Evolutionary conservation across 805 yeast species (phyloP), one percentile per base, ranked within the genome.

Genomic region (Starmerella roubikii): DNA sequence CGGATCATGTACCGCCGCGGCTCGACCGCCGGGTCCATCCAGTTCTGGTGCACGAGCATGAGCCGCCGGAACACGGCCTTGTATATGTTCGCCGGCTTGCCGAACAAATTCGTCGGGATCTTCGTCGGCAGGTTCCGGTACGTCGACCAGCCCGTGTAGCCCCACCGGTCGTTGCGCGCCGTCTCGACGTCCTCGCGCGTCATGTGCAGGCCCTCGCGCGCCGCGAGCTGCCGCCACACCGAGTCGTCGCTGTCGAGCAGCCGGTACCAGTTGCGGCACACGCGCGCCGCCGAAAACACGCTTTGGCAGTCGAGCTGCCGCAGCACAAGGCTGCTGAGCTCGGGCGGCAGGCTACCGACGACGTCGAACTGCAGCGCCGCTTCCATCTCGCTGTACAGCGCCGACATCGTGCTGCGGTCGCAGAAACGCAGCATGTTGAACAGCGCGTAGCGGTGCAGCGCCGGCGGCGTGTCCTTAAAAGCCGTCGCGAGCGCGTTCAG

Each of bases 21-120:
- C 36, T 61, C 65, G 53, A 71, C 79, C 17, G 59, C 59, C 1
- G 86, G 79, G 50, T 77, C 68, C 71, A 74, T 78, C 97, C 98
- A 91, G 55, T 91, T 73, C 39, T 65, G 62, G 30, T 74, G 65
- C 28, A 80, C 72, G 9, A 71, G 56, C 21, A 61, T 54, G 32
- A 80, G 66, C 49, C 79, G 70, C 40, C 77, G 71, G 60, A 76
- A 81, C 43, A 76, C 64, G 27, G 69, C 62, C 57, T 70, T 74
- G 50, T 68, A 72, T 23, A 57, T 46, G 56, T 65, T 61, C 13
- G 57, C 51, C 7, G 48, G 51, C 24, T 35, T 24, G 17, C 42
- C 52, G 26, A 54, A 46, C 52, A 52, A 44, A 39, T 42, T 52
- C 26, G 16, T 21, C 6, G 46, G 48, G 30, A 26, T 30, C 11